Evolutionary conservation across 208 protist genomes (phyloP).

Genomic region (Trichomonas tenax): DNA sequence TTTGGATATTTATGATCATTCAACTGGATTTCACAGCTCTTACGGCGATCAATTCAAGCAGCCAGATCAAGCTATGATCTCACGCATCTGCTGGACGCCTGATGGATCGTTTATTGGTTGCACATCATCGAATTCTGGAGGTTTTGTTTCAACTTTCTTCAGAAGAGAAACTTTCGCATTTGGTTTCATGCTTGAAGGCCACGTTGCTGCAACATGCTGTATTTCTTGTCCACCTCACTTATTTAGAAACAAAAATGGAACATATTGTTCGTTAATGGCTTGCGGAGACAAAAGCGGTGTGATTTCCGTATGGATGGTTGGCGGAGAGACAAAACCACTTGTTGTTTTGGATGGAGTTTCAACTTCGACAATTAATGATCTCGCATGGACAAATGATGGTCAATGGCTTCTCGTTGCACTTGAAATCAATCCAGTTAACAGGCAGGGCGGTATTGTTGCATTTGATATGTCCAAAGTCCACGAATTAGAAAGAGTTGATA

Average conservation of each 20-base stretch:
- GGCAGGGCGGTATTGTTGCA: neutral
- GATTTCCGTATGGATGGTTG: neutral
- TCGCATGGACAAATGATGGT: conserved; percentile 5
- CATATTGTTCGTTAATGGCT: neutral
- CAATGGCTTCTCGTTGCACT: neutral
- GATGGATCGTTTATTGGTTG: neutral
- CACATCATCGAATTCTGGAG: neutral
- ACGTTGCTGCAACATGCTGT: neutral
- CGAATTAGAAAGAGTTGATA: neutral
- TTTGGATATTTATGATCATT: neutral
- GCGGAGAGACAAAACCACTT: neutral
- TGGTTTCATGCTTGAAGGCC: neutral
- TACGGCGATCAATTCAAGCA: neutral
- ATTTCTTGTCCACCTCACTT: neutral
- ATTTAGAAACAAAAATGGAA: neutral
- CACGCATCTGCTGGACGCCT: neutral
- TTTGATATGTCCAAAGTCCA: neutral
- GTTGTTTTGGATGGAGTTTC: neutral
- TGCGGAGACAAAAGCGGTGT: neutral
- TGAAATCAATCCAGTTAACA: neutral
- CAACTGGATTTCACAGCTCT: neutral
- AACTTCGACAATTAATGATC: neutral
- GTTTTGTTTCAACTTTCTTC: neutral
- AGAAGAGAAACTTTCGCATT: neutral
- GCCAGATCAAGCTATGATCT: neutral